Evolutionary conservation across 1,284 basidiomycete species (phyloP), one percentile per base, ranked within the genome.

Genomic region (Leccinum laetum): DNA sequence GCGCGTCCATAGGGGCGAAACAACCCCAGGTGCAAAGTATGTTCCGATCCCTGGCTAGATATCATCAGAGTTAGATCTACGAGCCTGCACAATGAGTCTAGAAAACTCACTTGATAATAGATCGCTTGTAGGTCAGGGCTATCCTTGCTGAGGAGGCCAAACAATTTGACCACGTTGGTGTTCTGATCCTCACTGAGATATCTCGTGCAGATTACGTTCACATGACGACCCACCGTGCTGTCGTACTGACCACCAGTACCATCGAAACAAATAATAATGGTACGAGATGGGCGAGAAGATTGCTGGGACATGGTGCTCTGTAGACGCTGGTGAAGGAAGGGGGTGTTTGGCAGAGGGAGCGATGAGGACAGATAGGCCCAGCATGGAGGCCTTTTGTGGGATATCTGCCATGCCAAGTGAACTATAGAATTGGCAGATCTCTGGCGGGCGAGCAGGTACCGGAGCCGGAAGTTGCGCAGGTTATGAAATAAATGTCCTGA

Each of bases 131-230:
- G 73, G 6, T 83, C 78, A 5, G 73, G 78, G 61, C 83, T 77
- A 66, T 87, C 83, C 71, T 90, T 91, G 72, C 82, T 81, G 44
- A 92, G 77, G 37, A 90, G 76, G 10, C 82, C 78, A 72, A 87
- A 89, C 64, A 92, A 79, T 69, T 87, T 88, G 65, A 92, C 86
- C 58, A 91, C 83, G 66, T 92, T 92, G 9, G 90, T 86, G 68
- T 90, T 89, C 89, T 91, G 67, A 1, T 58, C 18, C 21, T 41
- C 6, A 16, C 26, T 55, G 49, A 65, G 53, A 26, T 49, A 26
- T 60, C 29, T 5, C 3, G 6, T 32, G 10, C 13, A 32, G n/a
- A 53, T 3, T 5, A 7, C n/a, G 5, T 16, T 39, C 26, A 26
- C 29, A 39, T 2, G 62, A 64, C 21, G 26, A 70, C 49, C 8